Percentiles rank a stretch among this genome's conserved stretches.
phyloP scores from a whole-genome alignment of 2,329 filamentous ascomycete genomes.

The Cladophialophora psammophila region DNA sequence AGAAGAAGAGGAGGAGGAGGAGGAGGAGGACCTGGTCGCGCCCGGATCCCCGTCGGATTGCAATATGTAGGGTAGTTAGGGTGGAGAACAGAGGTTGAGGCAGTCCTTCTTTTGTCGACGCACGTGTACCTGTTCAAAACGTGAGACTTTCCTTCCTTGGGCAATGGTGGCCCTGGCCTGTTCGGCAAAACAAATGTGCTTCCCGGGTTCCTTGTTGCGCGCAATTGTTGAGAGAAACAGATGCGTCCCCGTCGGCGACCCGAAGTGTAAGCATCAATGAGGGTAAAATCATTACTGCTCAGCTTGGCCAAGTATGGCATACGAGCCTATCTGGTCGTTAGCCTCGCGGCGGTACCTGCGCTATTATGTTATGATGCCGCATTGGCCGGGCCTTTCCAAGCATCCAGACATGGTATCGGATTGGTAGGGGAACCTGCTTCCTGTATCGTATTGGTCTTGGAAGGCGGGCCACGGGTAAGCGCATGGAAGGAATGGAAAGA shows the following conservation, averaged over 20 bases:
- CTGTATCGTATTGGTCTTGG: background rate
- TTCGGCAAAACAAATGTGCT: background rate
- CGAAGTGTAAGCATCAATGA: background rate
- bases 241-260: background rate
- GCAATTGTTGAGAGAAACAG: background rate
- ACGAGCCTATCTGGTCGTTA: background rate
- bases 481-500: background rate
- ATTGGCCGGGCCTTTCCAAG: background rate
- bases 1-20: no score
- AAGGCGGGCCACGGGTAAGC: background rate
- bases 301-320: background rate
- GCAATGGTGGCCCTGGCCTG: background rate
- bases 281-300: background rate
- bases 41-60: background rate
- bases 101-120: background rate
- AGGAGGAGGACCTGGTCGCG: no score
- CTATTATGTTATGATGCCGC: conserved; percentile 4
- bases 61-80: background rate
- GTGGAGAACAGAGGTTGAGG: background rate
- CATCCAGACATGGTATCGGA: background rate
- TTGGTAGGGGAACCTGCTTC: background rate
- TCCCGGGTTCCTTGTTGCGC: background rate
- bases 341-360: background rate
- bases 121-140: no score
- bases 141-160: no score